Percentiles rank a stretch among this genome's conserved stretches.
Conservation (phyloP, 192 early-diverging fungal species). For the Gamsiella multidivaricata region DNA sequence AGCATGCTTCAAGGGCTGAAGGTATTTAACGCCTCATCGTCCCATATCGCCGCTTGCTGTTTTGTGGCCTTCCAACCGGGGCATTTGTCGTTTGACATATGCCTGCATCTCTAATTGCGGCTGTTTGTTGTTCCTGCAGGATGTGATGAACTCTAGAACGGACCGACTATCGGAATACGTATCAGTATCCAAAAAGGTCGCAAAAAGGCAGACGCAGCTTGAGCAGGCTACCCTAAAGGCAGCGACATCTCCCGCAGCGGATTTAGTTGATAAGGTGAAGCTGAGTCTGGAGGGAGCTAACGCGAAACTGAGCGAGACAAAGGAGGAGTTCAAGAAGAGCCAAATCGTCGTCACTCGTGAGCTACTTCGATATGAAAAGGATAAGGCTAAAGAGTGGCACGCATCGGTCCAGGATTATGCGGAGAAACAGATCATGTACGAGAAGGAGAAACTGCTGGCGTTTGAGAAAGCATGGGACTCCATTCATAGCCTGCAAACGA, state of each 20-base stretch:
- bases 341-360: constrained; percentile 58
- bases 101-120: background rate
- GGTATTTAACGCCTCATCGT: constrained; percentile 15
- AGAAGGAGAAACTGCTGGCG: constrained; percentile 51
- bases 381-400: constrained; percentile 56
- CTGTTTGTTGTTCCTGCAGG: constrained; percentile 23
- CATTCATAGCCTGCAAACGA: constrained; percentile 20
- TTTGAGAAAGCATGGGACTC: constrained; percentile 56
- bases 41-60: background rate
- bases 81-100: no score
- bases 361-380: constrained; percentile 57
- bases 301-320: constrained; percentile 18
- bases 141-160: constrained; percentile 60
- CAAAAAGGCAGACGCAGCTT: constrained; percentile 49
- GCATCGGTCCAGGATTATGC: constrained; percentile 53
- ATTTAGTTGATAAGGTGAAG: constrained; percentile 28
- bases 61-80: no score
- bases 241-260: constrained; percentile 11
- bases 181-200: constrained; percentile 55
- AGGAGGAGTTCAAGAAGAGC: constrained; percentile 48
- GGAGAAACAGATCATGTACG: constrained; percentile 49
- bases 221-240: constrained; percentile 46
- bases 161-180: constrained; percentile 61
- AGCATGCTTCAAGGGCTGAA: constrained; percentile 61
- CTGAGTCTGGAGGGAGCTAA: constrained; percentile 40